phyloP scores from a whole-genome alignment of 2,329 filamentous ascomycete species.

The Colletotrichum trifolii region DNA sequence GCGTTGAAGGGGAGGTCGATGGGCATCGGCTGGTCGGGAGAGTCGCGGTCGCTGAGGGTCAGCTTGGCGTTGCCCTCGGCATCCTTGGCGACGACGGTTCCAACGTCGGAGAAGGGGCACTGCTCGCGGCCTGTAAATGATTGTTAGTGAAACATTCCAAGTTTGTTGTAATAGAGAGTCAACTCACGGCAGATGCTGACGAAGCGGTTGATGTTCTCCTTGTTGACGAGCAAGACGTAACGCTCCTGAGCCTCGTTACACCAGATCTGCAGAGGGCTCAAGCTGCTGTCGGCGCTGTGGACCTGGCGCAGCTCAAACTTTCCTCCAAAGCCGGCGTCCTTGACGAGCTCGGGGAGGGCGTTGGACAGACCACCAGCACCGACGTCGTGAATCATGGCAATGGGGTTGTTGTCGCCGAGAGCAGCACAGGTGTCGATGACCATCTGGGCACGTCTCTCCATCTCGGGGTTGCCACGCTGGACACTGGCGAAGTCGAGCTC shows the following conservation, averaged over 20 bases:
- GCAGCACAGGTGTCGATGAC: slow-evolving; percentile 95
- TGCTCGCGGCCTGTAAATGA: slow-evolving; percentile 75
- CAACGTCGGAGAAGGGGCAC: slow-evolving; percentile 93
- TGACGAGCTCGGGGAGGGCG: slow-evolving; percentile 83
- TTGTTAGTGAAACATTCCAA: slow-evolving; percentile 19
- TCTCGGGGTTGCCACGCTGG: slow-evolving; percentile 95
- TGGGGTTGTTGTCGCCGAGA: slow-evolving; percentile 86
- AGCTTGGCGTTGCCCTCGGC: slow-evolving; percentile 76
- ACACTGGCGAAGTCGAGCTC: slow-evolving; percentile 98
- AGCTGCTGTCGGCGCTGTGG: slow-evolving; percentile 87
- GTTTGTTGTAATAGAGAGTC: slow-evolving; percentile 3
- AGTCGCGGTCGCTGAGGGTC: slow-evolving; percentile 84
- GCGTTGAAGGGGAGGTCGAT: slow-evolving; percentile 92
- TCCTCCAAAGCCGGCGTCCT: slow-evolving; percentile 91
- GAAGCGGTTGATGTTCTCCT: slow-evolving; percentile 82
- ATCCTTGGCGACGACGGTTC: slow-evolving; percentile 74
- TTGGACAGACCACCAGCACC: slow-evolving; percentile 87
- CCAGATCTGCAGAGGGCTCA: slow-evolving; percentile 98
- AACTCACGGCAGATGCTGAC: slow-evolving; percentile 68
- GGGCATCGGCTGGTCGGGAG: slow-evolving; percentile 76
- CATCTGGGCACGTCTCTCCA: slow-evolving; percentile 95
- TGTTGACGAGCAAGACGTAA: slow-evolving; percentile 91
- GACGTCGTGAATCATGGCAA: slow-evolving; percentile 97
- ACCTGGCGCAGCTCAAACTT: slow-evolving; percentile 95
- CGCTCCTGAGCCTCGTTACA: slow-evolving; percentile 97